Evolutionary conservation across 768 basidiomycete species (phyloP), one percentile per base, ranked within the genome.

Genomic region (Lyophyllum shimeji): DNA sequence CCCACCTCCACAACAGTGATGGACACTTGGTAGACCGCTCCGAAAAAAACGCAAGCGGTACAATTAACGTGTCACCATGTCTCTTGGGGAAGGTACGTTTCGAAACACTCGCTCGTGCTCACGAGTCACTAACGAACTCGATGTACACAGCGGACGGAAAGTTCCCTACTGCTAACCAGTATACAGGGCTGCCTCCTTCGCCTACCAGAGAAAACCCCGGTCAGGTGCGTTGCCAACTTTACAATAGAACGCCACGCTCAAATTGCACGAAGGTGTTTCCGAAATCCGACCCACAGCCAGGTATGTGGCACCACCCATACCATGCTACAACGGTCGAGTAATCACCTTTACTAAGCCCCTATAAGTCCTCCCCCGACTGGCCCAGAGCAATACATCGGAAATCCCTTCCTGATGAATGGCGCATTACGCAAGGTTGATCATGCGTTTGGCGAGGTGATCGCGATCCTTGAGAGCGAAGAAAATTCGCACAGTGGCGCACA

Each of bases 151-250:
- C 57, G 37, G 75, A 80, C 52, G 71, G 75, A 29, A 78, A 77
- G 58, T 80, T 75, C 58, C 75, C 78, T 48, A 63, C 60, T 3
- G 62, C 64, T 9, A 74, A 74, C 33, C 60, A 63, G 34, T 60
- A 53, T 18, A 31, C 59, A 6, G 76, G 71, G 6, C 63, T 75
- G 44, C 77, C 79, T 9, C 81, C 81, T 8, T 74, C 74, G 13
- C 76, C 81, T 0, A 71, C 72, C 4, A 61, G 64, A 27, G 77
- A 81, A 63, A 83, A 82, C 56, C 78, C 76, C 5, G 80, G 76
- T 12, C 70, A 72, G 61, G 80, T 78, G 8, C 15, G 60, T 39
- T 20, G 4, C 53, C 25, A 11, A 24, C 13, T 43, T 34, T 15
- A 44, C 17, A 7, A 43, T 23, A 37, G 33, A 18, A 34, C 7